phyloP scores from a whole-genome alignment of 1,284 basidiomycete species.

The Cryptococcus sp. region DNA sequence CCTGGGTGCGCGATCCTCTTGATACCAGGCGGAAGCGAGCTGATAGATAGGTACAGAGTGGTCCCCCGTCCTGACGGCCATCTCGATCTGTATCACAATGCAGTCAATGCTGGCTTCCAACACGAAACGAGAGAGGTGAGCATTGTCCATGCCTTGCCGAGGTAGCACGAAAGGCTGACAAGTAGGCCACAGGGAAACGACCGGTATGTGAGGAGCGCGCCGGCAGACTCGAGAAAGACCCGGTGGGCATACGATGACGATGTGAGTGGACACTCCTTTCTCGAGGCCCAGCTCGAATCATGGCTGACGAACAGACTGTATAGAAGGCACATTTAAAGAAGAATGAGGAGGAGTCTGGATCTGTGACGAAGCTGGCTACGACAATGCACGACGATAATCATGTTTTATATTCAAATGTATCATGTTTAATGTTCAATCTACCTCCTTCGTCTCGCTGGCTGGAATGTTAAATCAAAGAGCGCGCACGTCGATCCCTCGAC shows the following conservation, averaged over 20 bases:
- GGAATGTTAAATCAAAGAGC: too few relatives aligned
- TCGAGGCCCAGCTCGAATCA: too few relatives aligned
- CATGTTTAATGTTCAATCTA: too few relatives aligned
- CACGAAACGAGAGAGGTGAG: slow-evolving; percentile 43
- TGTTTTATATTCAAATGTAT: too few relatives aligned
- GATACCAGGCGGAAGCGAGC: background rate
- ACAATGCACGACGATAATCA: too few relatives aligned
- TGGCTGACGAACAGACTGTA: slow-evolving; percentile 12
- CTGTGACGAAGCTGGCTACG: too few relatives aligned
- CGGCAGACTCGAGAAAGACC: slow-evolving; percentile 43
- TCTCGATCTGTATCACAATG: slow-evolving; percentile 47
- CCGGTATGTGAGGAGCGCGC: slow-evolving; percentile 40
- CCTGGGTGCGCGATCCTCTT: slow-evolving; percentile 23
- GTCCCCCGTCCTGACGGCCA: slow-evolving; percentile 46
- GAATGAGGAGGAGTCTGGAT: too few relatives aligned
- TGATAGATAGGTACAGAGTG: slow-evolving; percentile 36
- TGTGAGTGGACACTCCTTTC: slow-evolving; percentile 25
- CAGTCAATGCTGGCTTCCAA: slow-evolving; percentile 49
- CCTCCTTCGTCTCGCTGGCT: too few relatives aligned
- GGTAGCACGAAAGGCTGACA: too few relatives aligned
- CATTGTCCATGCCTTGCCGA: background rate
- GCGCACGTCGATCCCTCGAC: too few relatives aligned
- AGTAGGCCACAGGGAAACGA: slow-evolving; percentile 46
- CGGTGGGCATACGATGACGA: slow-evolving; percentile 45
- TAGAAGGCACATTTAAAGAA: too few relatives aligned